Conservation (phyloP, 305 asterid species). For the Fraxinus albicans region DNA sequence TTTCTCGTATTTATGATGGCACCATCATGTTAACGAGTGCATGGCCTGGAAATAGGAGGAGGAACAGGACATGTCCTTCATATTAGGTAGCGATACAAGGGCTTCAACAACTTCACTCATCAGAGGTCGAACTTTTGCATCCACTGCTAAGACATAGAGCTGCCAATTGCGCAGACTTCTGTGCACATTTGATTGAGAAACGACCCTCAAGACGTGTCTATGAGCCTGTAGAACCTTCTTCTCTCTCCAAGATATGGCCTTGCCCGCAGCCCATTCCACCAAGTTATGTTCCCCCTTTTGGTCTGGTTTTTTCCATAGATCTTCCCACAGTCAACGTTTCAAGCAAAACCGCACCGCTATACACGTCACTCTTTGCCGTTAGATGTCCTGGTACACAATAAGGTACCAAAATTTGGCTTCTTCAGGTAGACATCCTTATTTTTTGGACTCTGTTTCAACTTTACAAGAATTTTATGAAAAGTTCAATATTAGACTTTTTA, state of each 20-base stretch:
- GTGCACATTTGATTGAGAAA: constrained; percentile 64
- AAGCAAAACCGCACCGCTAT: constrained; percentile 73
- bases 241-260: constrained; percentile 56
- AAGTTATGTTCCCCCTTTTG: constrained; percentile 66
- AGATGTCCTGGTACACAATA: constrained; percentile 53
- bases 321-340: constrained; percentile 63
- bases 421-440: neutral
- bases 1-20: neutral
- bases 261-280: constrained; percentile 52
- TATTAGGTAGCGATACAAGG: constrained; percentile 54
- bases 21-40: constrained; percentile 40
- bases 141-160: constrained; percentile 71
- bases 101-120: constrained; percentile 79
- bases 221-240: constrained; percentile 46
- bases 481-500: neutral
- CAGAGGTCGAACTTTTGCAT: constrained; percentile 63
- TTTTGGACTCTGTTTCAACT: neutral
- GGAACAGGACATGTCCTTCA: constrained; percentile 64
- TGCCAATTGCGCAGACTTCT: constrained; percentile 57
- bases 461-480: neutral
- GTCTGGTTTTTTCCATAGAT: constrained; percentile 66
- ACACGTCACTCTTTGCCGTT: constrained; percentile 74
- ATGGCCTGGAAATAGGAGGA: constrained; percentile 62
- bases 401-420: neutral
- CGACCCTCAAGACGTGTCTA: constrained; percentile 73